Base-by-base conservation (phyloP, 2,329 filamentous ascomycete genomes). In the Graphilbum sp. region DNA sequence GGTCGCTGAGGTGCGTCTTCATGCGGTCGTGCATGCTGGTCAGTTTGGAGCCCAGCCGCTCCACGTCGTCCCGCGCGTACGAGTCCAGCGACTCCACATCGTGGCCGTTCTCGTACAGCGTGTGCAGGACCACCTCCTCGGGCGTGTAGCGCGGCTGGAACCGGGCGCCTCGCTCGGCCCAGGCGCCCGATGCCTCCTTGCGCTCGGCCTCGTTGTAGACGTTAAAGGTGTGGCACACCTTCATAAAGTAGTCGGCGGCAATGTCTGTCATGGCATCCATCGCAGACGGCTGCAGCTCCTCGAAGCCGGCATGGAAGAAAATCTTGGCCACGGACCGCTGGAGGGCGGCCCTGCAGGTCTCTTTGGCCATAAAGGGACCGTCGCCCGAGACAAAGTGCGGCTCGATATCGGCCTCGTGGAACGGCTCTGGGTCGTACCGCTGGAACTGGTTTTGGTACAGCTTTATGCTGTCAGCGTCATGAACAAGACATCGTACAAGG, bases 401-500 rank as follows among this genome's bases (percentile, higher is more conserved):
- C 36, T 86, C 79, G 37, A 90, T 76, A 52, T 96, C 90, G 32
- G 73, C 69, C 58, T 98, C 90, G 16, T 79, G 61, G 45, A 98
- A 95, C 0, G 85, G 83, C 52, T 88, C 79, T 1, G 82, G 82
- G 45, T 94, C 84, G 53, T 93, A 94, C 59, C 94, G 95, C 46
- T 88, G 86, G 50, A 98, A 98, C 56, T 98, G 90, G 52, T 98
- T 98, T 52, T 87, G 82, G 54, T 98, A 98, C 54, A 93, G 82
- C 81, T 90, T 49, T 24, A 35, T 18, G 48, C 18, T 29, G 1
- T 41, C 19, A 35, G 43, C 3, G 24, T 57, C 52, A 46, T 36
- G 46, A 23, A 32, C 25, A 23, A 24, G 4, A 6, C 12, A 9
- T 7, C 11, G 15, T 5, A 19, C 12, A 21, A 16, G 15, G 33